Evolutionary conservation across 495 filamentous ascomycete genomes (phyloP).

Genomic region (Tuber melanosporum): DNA sequence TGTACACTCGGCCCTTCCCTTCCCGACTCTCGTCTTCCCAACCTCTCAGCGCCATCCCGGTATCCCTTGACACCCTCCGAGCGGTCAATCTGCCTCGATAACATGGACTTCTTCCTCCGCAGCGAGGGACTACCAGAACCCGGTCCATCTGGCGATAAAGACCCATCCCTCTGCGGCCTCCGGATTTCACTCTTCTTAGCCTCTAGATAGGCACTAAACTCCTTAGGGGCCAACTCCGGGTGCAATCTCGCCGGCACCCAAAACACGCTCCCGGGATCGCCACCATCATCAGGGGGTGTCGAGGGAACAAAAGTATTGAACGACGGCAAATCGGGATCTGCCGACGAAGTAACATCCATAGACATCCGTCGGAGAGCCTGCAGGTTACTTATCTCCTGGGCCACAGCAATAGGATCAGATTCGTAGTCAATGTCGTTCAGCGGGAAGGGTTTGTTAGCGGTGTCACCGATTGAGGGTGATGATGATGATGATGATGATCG

Average conservation of each 20-base stretch:
- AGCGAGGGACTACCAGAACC: constrained; percentile 50
- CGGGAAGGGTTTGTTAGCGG: constrained; percentile 69
- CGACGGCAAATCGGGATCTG: constrained; percentile 85
- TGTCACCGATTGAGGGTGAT: constrained; percentile 53
- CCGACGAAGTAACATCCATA: constrained; percentile 89
- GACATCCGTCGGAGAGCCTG: constrained; percentile 95
- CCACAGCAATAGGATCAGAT: constrained; percentile 82
- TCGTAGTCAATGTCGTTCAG: constrained; percentile 89
- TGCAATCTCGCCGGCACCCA: constrained; percentile 96
- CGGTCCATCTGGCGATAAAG: constrained; percentile 63
- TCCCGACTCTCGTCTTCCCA: constrained; percentile 67
- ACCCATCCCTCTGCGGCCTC: constrained; percentile 54
- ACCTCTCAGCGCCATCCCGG: constrained; percentile 76
- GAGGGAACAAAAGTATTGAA: constrained; percentile 67
- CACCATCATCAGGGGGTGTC: constrained; percentile 69
- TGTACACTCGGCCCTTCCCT: constrained; percentile 52
- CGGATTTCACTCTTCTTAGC: constrained; percentile 77
- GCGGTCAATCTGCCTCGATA: constrained; percentile 83
- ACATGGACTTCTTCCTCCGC: constrained; percentile 87
- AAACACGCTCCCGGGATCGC: constrained; percentile 79
- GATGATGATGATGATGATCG: constrained; percentile 51
- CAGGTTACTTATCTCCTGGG: constrained; percentile 89
- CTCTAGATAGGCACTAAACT: constrained; percentile 95
- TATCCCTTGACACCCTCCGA: constrained; percentile 60
- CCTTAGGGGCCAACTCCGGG: constrained; percentile 88